Percentiles rank a stretch among this genome's conserved stretches.
phyloP scores from a whole-genome alignment of 768 basidiomycete genomes.

The Mycena vitilis region DNA sequence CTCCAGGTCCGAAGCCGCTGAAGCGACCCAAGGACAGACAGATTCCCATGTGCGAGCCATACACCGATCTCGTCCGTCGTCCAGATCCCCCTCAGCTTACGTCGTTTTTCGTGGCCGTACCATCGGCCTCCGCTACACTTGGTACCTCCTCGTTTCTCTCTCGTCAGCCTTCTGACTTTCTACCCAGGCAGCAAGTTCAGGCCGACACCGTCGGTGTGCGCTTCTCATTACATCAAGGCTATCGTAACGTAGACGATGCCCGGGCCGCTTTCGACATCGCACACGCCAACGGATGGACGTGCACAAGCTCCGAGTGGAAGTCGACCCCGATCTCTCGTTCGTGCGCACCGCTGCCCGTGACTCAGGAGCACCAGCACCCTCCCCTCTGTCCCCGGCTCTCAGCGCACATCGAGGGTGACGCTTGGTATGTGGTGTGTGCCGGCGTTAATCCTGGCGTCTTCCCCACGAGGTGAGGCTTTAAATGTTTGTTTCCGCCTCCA shows the following conservation, averaged over 20 bases:
- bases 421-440: neutral
- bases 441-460: slow-evolving; percentile 1
- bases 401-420: neutral
- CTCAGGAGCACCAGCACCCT: neutral
- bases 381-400: too few species aligned
- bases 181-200: neutral
- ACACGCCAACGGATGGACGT: neutral
- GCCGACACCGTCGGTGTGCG: neutral
- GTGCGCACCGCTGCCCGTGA: neutral
- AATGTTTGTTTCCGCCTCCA: too few species aligned
- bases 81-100: neutral
- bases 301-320: too few species aligned
- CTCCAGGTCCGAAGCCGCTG: neutral
- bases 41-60: neutral
- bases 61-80: too few species aligned
- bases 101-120: slow-evolving; percentile 9
- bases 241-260: neutral
- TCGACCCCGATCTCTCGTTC: neutral
- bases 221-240: neutral
- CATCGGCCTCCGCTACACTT: neutral
- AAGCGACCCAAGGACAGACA: neutral
- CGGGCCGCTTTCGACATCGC: neutral
- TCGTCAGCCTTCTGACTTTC: too few species aligned
- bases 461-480: neutral
- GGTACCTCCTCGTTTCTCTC: neutral